These are phyloP conservation scores for Acanthamoeba sp. DNA, from an alignment of 208 protist genomes.

Conservation along the genomic window DNA sequence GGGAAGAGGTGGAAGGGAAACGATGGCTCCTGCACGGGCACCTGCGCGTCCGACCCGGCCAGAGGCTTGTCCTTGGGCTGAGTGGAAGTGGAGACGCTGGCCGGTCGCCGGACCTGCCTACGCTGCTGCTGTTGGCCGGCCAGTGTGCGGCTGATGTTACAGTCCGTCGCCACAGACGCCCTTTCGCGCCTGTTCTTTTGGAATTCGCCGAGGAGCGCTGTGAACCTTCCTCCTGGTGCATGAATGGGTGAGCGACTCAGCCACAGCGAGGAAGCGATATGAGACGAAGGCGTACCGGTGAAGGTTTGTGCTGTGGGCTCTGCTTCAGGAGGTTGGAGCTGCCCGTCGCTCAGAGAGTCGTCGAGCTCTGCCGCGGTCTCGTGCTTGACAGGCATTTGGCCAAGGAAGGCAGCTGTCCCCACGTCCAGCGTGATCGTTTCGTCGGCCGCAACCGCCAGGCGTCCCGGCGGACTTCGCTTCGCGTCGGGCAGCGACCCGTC, in stretches of 20 bases:
- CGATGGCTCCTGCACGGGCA: neutral
- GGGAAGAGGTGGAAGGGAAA: slow-evolving; percentile 23
- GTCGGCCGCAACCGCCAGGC: neutral
- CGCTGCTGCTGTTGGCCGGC: neutral
- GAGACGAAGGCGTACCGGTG: neutral
- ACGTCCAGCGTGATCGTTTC: neutral
- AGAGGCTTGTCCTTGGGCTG: neutral
- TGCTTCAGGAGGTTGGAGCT: neutral
- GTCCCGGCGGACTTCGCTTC: neutral
- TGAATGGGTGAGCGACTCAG: neutral
- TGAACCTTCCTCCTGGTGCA: neutral
- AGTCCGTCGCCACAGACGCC: neutral
- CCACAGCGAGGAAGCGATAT: neutral
- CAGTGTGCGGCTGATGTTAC: neutral
- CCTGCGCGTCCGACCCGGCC: no score
- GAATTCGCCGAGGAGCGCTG: neutral
- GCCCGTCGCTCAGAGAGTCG: neutral
- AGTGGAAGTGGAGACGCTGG: neutral
- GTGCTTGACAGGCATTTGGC: neutral
- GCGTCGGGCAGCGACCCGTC: neutral
- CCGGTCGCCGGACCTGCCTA: neutral
- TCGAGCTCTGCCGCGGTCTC: neutral
- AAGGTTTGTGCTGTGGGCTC: neutral
- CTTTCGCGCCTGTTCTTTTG: neutral
- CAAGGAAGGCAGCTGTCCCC: neutral